Conservation (phyloP, 225 moss, liverwort and hornwort genomes). For the Ulota crispa region DNA sequence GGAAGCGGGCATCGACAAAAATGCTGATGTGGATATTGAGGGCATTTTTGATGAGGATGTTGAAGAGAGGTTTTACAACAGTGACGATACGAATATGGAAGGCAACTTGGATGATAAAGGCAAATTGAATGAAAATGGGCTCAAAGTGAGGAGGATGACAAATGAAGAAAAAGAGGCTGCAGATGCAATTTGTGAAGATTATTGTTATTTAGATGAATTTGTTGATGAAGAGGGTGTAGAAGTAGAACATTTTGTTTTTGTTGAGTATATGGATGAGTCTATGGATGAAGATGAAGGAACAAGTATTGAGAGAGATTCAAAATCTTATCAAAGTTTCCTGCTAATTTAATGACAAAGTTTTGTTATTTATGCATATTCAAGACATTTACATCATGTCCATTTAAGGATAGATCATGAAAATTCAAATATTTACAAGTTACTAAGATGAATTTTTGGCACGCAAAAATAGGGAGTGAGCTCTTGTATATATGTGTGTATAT, state of each 20-base stretch:
- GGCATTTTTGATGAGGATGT: background rate
- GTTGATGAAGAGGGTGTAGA: background rate
- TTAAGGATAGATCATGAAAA: too few relatives aligned
- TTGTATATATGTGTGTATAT: too few relatives aligned
- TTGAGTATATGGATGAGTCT: background rate
- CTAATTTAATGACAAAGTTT: too few relatives aligned
- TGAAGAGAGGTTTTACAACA: too few relatives aligned
- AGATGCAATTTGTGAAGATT: background rate
- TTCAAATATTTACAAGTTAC: too few relatives aligned
- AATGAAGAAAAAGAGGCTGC: accelerated
- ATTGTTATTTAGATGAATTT: background rate
- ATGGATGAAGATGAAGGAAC: background rate
- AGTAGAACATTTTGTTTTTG: background rate
- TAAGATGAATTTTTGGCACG: too few relatives aligned
- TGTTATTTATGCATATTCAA: too few relatives aligned
- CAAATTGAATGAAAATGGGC: background rate
- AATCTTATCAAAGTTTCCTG: too few relatives aligned
- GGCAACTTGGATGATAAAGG: background rate
- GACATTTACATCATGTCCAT: too few relatives aligned
- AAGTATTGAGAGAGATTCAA: too few relatives aligned
- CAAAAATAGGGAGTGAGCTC: too few relatives aligned
- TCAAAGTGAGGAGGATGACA: background rate
- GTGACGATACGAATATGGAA: background rate
- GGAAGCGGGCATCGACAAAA: too few relatives aligned
- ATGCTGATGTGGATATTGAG: background rate